Conservation (phyloP, 1,284 basidiomycete species). For the Cryptococcus sp. region DNA sequence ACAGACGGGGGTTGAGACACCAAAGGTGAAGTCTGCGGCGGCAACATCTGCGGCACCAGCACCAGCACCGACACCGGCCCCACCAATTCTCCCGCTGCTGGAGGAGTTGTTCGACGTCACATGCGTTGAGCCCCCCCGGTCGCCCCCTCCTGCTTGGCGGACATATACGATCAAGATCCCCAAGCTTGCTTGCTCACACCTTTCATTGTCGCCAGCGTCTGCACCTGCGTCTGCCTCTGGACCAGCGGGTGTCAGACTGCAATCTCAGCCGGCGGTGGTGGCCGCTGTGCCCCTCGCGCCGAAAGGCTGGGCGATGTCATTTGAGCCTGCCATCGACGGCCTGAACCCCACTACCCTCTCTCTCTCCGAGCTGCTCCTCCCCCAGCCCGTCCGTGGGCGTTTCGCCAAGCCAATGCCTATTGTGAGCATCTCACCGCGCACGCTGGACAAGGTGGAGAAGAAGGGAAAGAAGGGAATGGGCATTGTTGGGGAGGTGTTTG, state of each 20-base stretch:
- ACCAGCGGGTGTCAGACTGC: too few relatives aligned
- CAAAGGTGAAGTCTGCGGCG: not conserved
- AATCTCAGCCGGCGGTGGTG: too few relatives aligned
- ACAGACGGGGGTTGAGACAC: not conserved
- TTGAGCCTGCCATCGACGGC: conserved; percentile 68
- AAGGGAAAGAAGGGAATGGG: conserved; percentile 45
- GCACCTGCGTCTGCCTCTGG: too few relatives aligned
- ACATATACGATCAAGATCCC: conserved; percentile 61
- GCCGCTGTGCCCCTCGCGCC: conserved; percentile 27
- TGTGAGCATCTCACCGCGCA: conserved; percentile 38
- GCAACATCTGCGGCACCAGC: not conserved
- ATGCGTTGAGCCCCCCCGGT: conserved; percentile 38
- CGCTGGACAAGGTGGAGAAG: conserved; percentile 30
- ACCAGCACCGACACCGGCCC: not conserved
- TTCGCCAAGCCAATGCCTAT: conserved; percentile 30
- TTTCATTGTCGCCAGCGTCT: too few relatives aligned
- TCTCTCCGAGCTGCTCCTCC: conserved; percentile 67
- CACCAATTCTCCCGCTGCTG: not conserved
- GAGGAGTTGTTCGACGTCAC: conserved; percentile 41
- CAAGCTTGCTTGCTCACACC: conserved; percentile 31
- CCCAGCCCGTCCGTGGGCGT: conserved; percentile 29
- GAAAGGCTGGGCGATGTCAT: conserved; percentile 67
- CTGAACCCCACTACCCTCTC: conserved; percentile 63
- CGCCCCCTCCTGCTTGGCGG: conserved; percentile 56
- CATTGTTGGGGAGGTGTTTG: not conserved